A percentile compares a stretch with the other conserved stretches of the same genome.
phyloP scores from a whole-genome alignment of 2,329 filamentous ascomycete genomes.

The Fusarium sp. region DNA sequence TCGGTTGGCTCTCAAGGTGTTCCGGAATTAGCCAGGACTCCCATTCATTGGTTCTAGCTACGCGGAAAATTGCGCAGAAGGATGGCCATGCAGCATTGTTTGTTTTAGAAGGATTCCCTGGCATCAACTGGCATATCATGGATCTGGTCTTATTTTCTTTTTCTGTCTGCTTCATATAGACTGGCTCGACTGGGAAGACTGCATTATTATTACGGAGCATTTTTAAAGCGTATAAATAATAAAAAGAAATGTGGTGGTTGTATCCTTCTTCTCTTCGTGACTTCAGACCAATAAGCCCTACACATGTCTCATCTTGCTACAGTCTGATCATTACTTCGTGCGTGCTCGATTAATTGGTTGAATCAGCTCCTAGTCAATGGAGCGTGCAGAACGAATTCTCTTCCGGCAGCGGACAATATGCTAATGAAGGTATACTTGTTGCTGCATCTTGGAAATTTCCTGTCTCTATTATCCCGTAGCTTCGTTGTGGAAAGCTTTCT shows the following conservation, averaged over 20 bases:
- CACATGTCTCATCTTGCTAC: neutral
- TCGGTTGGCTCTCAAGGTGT: neutral
- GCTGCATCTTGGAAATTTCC: neutral
- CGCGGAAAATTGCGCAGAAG: neutral
- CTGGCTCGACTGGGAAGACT: neutral
- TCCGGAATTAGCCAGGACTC: neutral
- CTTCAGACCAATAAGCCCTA: neutral
- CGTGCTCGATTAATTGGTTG: too few relatives aligned
- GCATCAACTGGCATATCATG: neutral
- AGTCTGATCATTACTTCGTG: too few relatives aligned
- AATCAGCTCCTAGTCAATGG: neutral
- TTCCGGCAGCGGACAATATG: neutral
- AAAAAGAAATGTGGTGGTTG: conserved; percentile 3
- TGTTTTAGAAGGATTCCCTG: neutral
- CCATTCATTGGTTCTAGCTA: conserved; percentile 3
- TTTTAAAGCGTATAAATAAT: neutral
- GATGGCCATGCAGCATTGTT: neutral
- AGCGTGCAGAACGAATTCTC: neutral
- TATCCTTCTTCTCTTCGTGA: neutral
- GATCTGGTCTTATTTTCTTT: neutral
- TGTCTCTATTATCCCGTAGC: neutral
- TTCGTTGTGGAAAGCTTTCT: neutral
- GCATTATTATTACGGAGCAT: neutral
- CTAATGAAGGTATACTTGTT: neutral
- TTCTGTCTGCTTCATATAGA: neutral